A percentile compares a stretch with the other conserved stretches of the same genome.
Evolutionary conservation across 805 yeast genomes (phyloP).

Genomic region (Zygosaccharomyces bisporus): DNA sequence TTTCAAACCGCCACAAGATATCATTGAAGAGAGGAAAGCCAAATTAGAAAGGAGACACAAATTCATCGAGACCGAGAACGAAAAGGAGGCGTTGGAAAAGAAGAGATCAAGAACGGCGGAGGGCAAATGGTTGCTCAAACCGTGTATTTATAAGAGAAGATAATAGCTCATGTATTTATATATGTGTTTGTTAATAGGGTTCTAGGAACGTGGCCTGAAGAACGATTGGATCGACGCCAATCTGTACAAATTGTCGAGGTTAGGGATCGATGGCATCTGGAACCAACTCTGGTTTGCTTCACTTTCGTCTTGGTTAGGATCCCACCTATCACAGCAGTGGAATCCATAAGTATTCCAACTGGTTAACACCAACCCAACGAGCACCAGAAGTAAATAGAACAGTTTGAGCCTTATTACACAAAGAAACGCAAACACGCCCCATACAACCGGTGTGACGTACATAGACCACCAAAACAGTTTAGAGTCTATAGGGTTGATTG

Average conservation of each 20-base stretch:
- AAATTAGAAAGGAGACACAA: conserved; percentile 59
- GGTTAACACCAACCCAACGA: conserved; percentile 67
- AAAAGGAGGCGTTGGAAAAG: conserved; percentile 53
- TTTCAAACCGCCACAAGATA: conserved; percentile 75
- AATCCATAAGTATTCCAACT: conserved; percentile 85
- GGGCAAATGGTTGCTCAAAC: conserved; percentile 87
- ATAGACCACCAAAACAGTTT: conserved; percentile 80
- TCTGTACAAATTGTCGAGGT: conserved; percentile 27
- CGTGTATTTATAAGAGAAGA: conserved; percentile 92
- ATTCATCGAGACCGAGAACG: conserved; percentile 67
- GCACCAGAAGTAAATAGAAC: conserved; percentile 57
- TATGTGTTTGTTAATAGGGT: not conserved
- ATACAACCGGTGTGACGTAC: conserved; percentile 69
- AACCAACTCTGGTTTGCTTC: conserved; percentile 25
- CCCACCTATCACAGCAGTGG: conserved; percentile 88
- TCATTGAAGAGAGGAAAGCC: conserved; percentile 57
- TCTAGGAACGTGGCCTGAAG: conserved; percentile 23
- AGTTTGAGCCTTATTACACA: conserved; percentile 78
- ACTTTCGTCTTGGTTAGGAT: conserved; percentile 35
- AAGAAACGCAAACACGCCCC: conserved; percentile 71
- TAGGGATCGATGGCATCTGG: conserved; percentile 30
- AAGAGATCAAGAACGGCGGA: conserved; percentile 59
- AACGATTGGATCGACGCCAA: conserved; percentile 29
- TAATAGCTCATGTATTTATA: conserved; percentile 28
- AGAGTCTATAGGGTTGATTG: conserved; percentile 86